Conservation (phyloP, 1,284 basidiomycete species). For the Apiotrichum porosum region DNA sequence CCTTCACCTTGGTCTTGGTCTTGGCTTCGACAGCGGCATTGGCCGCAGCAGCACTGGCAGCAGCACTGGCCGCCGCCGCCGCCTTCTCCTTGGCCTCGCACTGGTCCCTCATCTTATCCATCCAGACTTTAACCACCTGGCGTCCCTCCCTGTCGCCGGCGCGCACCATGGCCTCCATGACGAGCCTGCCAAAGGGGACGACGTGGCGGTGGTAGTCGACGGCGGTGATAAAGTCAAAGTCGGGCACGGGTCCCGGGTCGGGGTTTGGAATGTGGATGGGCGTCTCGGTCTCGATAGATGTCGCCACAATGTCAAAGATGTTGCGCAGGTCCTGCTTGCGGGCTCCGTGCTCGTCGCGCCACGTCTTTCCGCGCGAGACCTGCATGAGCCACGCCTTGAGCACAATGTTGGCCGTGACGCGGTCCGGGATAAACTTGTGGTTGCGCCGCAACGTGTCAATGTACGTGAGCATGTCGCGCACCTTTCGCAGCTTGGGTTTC, state of each 20-base stretch:
- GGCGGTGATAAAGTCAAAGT: not conserved
- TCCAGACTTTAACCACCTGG: conserved; percentile 19
- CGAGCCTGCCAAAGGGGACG: conserved; percentile 29
- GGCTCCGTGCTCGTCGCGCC: not conserved
- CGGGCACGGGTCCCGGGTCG: not conserved
- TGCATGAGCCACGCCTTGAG: conserved; percentile 35
- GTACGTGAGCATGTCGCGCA: conserved; percentile 25
- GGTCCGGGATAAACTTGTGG: conserved; percentile 38
- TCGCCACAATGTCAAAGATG: conserved; percentile 15
- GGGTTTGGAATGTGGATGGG: not conserved
- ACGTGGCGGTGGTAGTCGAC: conserved; percentile 24
- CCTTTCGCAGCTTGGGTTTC: conserved; percentile 19
- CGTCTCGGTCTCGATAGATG: conserved; percentile 6
- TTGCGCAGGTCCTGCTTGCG: conserved; percentile 10
- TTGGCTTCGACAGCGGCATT: too few species aligned
- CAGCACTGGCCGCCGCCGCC: too few species aligned
- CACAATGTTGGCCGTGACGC: conserved; percentile 40
- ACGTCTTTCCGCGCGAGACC: conserved; percentile 1
- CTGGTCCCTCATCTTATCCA: not conserved
- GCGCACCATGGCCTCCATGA: conserved; percentile 23
- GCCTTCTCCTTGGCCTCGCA: not conserved
- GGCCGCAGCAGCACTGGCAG: too few species aligned
- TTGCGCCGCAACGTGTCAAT: conserved; percentile 27
- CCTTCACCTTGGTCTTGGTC: too few species aligned
- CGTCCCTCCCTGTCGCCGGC: conserved; percentile 27